phyloP scores from a whole-genome alignment of 306 rosid genomes.

The Vigna unguiculata region DNA sequence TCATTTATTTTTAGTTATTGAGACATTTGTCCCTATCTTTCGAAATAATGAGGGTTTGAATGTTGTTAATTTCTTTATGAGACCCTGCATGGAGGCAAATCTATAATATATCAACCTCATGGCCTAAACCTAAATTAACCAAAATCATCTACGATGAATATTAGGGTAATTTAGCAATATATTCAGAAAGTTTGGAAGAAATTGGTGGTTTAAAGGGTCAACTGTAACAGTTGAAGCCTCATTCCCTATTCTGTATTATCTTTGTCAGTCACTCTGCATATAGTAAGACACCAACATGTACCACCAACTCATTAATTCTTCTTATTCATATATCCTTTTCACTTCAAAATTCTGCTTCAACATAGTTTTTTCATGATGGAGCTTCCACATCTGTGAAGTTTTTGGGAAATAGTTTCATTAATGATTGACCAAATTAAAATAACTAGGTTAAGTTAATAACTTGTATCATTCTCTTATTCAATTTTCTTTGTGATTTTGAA shows the following conservation, averaged over 20 bases:
- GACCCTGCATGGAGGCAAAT: conserved; percentile 18
- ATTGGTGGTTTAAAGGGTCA: conserved; percentile 24
- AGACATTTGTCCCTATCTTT: conserved; percentile 28
- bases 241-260: conserved; percentile 16
- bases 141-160: background rate
- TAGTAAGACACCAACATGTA: background rate
- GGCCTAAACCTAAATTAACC: background rate
- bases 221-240: conserved; percentile 3
- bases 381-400: background rate
- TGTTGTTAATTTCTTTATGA: conserved; percentile 29
- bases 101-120: conserved; percentile 34
- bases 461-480: too few relatives aligned
- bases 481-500: too few relatives aligned
- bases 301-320: background rate
- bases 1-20: background rate
- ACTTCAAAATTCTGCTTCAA: background rate
- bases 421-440: background rate
- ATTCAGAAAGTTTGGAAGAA: background rate
- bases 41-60: background rate
- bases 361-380: background rate
- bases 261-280: conserved; percentile 3
- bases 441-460: background rate
- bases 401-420: background rate
- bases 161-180: conserved; percentile 11
- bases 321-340: background rate